A percentile compares a stretch with the other conserved stretches of the same genome.
These are phyloP conservation scores for Trifolium subterraneum DNA, from an alignment of 306 rosid species.

Conservation along the genomic window DNA sequence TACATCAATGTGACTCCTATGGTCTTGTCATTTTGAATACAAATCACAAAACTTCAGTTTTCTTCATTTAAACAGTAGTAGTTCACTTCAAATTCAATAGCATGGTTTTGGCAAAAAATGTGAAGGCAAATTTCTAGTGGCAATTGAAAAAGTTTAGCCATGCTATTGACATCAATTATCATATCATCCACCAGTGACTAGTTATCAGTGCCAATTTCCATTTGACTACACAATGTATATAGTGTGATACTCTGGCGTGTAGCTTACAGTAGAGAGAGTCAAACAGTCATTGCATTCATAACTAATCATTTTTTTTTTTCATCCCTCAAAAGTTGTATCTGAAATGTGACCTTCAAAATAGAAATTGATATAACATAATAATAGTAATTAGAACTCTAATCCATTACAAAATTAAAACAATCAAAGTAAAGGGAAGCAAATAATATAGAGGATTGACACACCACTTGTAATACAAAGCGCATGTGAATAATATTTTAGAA, in stretches of 20 bases:
- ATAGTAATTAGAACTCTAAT: too few relatives aligned
- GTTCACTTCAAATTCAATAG: slow-evolving; percentile 9
- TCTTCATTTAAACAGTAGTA: slow-evolving; percentile 33
- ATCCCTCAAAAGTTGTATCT: slow-evolving; percentile 9
- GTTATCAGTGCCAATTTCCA: slow-evolving; percentile 34
- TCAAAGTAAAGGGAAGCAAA: too few relatives aligned
- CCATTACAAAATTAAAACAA: too few relatives aligned
- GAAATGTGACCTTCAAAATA: neutral
- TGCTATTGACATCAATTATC: neutral
- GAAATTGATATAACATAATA: too few relatives aligned
- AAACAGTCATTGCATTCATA: slow-evolving; percentile 22
- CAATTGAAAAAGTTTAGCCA: neutral
- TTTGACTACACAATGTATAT: slow-evolving; percentile 26
- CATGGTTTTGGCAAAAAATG: slow-evolving; percentile 38
- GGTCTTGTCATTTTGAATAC: slow-evolving; percentile 44
- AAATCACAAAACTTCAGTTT: slow-evolving; percentile 24
- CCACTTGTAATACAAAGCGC: too few relatives aligned
- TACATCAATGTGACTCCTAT: slow-evolving; percentile 49
- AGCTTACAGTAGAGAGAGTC: slow-evolving; percentile 23
- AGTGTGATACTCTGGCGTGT: neutral
- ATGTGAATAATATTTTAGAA: too few relatives aligned
- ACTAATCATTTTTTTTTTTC: neutral
- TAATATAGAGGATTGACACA: too few relatives aligned
- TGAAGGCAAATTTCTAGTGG: slow-evolving; percentile 20
- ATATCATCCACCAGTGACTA: slow-evolving; percentile 40